Evolutionary conservation across 2,329 filamentous ascomycete species (phyloP).

Genomic region (Coniochaeta sp.): DNA sequence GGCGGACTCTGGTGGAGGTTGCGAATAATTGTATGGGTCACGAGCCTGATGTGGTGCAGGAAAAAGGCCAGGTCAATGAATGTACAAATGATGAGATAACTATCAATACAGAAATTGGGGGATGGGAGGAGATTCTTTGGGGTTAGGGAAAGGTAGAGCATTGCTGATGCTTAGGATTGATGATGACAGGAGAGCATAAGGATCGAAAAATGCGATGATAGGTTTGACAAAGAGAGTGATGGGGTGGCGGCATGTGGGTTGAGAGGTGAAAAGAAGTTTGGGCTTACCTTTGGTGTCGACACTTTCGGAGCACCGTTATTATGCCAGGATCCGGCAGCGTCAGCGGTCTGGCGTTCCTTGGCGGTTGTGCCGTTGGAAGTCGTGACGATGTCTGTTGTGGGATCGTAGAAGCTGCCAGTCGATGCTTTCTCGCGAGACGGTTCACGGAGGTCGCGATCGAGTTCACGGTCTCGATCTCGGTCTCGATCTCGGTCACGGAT

Average conservation of each 20-base stretch:
- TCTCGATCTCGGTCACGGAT: slow-evolving; percentile 13
- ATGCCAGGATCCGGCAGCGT: slow-evolving; percentile 33
- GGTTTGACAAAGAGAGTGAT: slow-evolving; percentile 10
- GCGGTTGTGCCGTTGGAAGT: slow-evolving; percentile 31
- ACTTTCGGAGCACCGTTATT: slow-evolving; percentile 28
- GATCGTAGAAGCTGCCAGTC: slow-evolving; percentile 44
- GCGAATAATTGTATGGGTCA: slow-evolving; percentile 42
- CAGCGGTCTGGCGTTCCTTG: slow-evolving; percentile 37
- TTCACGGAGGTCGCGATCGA: slow-evolving; percentile 15
- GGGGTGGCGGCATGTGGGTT: slow-evolving; percentile 8
- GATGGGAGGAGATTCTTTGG: not conserved
- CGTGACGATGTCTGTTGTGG: slow-evolving; percentile 38
- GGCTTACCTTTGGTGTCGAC: slow-evolving; percentile 40
- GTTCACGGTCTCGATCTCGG: slow-evolving; percentile 2
- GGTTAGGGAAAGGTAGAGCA: not conserved
- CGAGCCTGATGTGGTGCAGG: slow-evolving; percentile 30
- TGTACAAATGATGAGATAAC: not conserved
- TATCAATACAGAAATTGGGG: not conserved
- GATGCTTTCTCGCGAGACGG: slow-evolving; percentile 27
- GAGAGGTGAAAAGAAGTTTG: slow-evolving; percentile 7
- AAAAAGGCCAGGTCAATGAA: not conserved
- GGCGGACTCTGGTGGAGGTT: slow-evolving; percentile 30
- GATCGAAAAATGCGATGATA: slow-evolving; percentile 10
- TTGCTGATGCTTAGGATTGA: not conserved
- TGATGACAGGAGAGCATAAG: not conserved